These are phyloP conservation scores for Exophiala aquamarina DNA, from an alignment of 2,329 filamentous ascomycete genomes.

Conservation along the genomic window DNA sequence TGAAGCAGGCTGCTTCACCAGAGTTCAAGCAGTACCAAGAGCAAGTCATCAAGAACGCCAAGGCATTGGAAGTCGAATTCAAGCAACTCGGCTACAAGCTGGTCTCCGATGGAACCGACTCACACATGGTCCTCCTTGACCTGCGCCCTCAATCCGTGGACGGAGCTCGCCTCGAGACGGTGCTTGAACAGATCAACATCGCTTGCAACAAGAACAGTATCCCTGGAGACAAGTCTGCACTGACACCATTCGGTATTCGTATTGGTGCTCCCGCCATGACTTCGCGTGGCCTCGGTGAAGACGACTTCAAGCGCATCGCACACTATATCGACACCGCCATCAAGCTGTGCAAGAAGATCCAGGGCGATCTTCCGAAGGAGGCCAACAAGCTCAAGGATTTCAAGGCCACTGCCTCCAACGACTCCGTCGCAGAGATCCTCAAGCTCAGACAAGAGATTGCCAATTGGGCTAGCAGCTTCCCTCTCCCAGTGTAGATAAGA, in stretches of 20 bases:
- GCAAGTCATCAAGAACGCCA: constrained; percentile 89
- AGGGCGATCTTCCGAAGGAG: constrained; percentile 83
- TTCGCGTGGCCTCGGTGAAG: constrained; percentile 83
- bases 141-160: constrained; percentile 84
- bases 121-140: constrained; percentile 94
- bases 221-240: constrained; percentile 87
- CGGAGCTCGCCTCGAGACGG: constrained; percentile 86
- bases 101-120: constrained; percentile 93
- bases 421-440: constrained; percentile 78
- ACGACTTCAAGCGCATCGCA: constrained; percentile 83
- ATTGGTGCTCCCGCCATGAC: constrained; percentile 98
- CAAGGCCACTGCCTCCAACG: constrained; percentile 83
- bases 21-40: constrained; percentile 95
- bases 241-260: constrained; percentile 88
- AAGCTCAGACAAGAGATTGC: constrained; percentile 86
- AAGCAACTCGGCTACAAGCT: constrained; percentile 85
- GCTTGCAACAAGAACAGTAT: constrained; percentile 99
- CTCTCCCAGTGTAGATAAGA: constrained; percentile 69
- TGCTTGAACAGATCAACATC: constrained; percentile 88
- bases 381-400: constrained; percentile 99
- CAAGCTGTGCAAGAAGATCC: constrained; percentile 80
- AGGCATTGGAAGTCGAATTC: constrained; percentile 74
- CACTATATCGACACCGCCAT: constrained; percentile 84
- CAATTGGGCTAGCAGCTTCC: constrained; percentile 84
- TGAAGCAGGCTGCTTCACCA: constrained; percentile 86